Base-by-base conservation (phyloP, 2,329 filamentous ascomycete species). In the Verticillium zaregamsianum region DNA sequence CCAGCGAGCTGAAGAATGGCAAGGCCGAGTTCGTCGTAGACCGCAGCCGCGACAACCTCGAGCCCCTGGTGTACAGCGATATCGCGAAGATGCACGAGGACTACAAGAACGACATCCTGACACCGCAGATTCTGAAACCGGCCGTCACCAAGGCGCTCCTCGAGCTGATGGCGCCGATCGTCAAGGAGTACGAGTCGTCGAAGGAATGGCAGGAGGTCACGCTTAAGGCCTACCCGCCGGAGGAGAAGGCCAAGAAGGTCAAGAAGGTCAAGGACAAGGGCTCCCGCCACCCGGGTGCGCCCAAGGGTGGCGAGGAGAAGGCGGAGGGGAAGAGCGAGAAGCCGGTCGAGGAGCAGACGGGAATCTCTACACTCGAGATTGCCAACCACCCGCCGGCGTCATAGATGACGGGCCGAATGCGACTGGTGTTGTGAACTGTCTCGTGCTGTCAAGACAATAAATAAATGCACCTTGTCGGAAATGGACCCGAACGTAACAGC, bases 61-160 rank as follows among this genome's bases (percentile, higher is more conserved):
- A 95, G 71, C 87, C 92, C 1, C 78, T 97, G 37, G 82, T 93
- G 64, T 98, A 97, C 82, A 86, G 82, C n/a, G 79, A 85, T 62
- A 91, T 96, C 63, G 79, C 86, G 62, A 79, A 90, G 69, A 82
- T 98, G 72, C 87, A 92, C 66, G 85, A 88, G 17, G 94, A 97
- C 75, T 98, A 96, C 79, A 74, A 76, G 61, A 87, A 85, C 59
- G 94, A 98, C 71, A 82, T 90, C 66, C 84, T 97, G 64, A 92
- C 90, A 1, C 95, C 95, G 0, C 93, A 97, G 79, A 78, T 90
- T 14, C 81, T 98, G 59, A 98, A 99, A 80, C 84, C 89, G n/a
- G 92, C 91, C 12, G 87, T 96, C 6, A 85, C 90, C 5, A 83
- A 86, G 59, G 91, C 87, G 11, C 83, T 99, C 23, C 87, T 86